Evolutionary conservation across 2,329 filamentous ascomycete genomes (phyloP).

Genomic region (Aspergillus fijiensis): DNA sequence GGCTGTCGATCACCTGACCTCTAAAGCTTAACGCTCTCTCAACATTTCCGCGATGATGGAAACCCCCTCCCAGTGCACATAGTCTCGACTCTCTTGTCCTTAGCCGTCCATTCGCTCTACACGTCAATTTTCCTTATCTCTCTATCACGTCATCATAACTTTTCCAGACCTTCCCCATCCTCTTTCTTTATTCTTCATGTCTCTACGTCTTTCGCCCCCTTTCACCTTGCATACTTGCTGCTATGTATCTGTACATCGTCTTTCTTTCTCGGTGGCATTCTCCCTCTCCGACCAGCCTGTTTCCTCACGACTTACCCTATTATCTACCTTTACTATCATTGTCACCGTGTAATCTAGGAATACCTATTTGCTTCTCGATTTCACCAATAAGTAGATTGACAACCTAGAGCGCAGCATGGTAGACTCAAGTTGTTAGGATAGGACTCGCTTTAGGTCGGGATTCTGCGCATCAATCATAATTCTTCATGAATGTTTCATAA

Average conservation of each 20-base stretch:
- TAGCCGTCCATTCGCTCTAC: slow-evolving; percentile 5
- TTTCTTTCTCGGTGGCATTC: slow-evolving; percentile 4
- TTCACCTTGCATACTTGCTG: slow-evolving; percentile 8
- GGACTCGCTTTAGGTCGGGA: neutral
- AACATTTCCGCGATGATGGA: neutral
- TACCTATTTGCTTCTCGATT: neutral
- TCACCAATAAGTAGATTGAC: neutral
- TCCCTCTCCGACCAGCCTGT: neutral
- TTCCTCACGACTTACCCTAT: neutral
- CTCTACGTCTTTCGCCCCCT: slow-evolving; percentile 16
- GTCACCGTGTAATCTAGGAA: slow-evolving; percentile 8
- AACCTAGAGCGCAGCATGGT: neutral
- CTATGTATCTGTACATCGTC: slow-evolving; percentile 11
- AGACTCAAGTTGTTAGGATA: neutral
- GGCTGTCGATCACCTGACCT: slow-evolving; percentile 44
- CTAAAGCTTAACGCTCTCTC: slow-evolving; percentile 34
- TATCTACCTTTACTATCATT: neutral
- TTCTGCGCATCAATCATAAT: neutral
- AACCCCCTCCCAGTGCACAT: slow-evolving; percentile 17
- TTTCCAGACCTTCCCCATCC: slow-evolving; percentile 12
- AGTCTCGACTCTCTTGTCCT: slow-evolving; percentile 5
- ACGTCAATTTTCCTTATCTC: slow-evolving; percentile 3
- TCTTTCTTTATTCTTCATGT: slow-evolving; percentile 19
- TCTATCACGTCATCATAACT: neutral
- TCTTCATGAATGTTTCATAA: neutral